These are phyloP conservation scores for Tylopilus plumbeoviolaceoides DNA, from an alignment of 768 basidiomycete genomes.

Conservation along the genomic window DNA sequence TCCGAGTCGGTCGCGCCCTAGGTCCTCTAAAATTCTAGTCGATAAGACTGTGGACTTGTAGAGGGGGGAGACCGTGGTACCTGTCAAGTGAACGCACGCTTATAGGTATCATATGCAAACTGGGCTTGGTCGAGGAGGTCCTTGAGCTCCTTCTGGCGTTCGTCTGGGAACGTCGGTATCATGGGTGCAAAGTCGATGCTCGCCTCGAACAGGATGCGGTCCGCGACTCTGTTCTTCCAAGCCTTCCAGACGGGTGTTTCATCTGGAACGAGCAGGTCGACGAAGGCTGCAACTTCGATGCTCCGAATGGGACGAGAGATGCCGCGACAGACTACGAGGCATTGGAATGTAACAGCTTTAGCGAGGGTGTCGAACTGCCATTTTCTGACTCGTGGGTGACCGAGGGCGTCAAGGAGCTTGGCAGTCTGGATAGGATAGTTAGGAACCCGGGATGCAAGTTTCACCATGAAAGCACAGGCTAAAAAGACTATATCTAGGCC, in stretches of 20 bases:
- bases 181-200: background rate
- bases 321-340: background rate
- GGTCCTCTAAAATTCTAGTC: too few relatives aligned
- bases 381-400: background rate
- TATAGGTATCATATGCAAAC: background rate
- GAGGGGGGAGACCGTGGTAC: too few relatives aligned
- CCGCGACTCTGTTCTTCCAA: background rate
- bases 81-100: background rate
- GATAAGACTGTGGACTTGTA: too few relatives aligned
- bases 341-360: background rate
- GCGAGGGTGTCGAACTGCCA: background rate
- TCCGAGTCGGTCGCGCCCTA: too few relatives aligned
- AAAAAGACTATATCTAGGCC: too few relatives aligned
- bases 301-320: background rate
- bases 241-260: background rate
- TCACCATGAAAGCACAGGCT: too few relatives aligned
- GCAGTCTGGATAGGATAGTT: background rate
- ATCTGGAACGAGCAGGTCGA: background rate
- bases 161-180: background rate
- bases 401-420: background rate
- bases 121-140: background rate
- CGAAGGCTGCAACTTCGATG: background rate
- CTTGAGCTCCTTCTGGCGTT: background rate
- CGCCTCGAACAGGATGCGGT: background rate
- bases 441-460: too few relatives aligned